Percentiles rank a stretch among this genome's conserved stretches.
phyloP scores from a whole-genome alignment of 257 asterid species.

The Plantago ovata region DNA sequence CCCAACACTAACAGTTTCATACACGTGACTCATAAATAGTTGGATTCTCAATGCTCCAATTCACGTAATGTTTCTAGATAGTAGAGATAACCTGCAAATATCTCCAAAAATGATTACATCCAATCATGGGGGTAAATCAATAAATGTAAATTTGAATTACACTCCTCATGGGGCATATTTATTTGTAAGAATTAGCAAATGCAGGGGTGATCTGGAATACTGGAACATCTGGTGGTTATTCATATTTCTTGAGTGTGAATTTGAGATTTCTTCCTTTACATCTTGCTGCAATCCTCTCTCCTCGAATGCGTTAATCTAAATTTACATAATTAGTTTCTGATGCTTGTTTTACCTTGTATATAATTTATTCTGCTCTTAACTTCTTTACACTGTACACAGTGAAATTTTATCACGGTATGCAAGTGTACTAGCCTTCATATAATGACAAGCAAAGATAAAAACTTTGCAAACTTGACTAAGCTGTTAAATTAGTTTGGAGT shows the following conservation, averaged over 20 bases:
- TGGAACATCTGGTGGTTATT: too few species aligned
- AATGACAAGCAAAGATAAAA: background rate
- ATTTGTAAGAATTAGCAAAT: too few species aligned
- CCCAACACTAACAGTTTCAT: background rate
- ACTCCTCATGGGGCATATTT: too few species aligned
- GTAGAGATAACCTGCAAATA: too few species aligned
- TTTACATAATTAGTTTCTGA: conserved; percentile 9
- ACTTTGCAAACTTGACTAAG: background rate
- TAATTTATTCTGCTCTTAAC: background rate
- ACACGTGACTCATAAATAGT: conserved; percentile 1
- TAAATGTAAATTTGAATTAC: too few species aligned
- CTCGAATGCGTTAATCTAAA: conserved; percentile 2
- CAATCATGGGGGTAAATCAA: too few species aligned
- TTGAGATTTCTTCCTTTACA: background rate
- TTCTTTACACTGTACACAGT: background rate
- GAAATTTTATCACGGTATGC: background rate
- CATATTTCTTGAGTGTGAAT: too few species aligned
- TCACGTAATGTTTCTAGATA: too few species aligned
- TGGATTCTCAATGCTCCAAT: conserved; percentile 11
- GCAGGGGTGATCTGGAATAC: too few species aligned
- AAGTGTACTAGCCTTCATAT: conserved; percentile 1
- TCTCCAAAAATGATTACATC: too few species aligned
- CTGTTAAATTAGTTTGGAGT: background rate
- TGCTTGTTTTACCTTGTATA: conserved; percentile 1
- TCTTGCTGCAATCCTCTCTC: conserved; percentile 7